Base-by-base conservation (phyloP, 306 rosid species). In the Parietaria judaica region DNA sequence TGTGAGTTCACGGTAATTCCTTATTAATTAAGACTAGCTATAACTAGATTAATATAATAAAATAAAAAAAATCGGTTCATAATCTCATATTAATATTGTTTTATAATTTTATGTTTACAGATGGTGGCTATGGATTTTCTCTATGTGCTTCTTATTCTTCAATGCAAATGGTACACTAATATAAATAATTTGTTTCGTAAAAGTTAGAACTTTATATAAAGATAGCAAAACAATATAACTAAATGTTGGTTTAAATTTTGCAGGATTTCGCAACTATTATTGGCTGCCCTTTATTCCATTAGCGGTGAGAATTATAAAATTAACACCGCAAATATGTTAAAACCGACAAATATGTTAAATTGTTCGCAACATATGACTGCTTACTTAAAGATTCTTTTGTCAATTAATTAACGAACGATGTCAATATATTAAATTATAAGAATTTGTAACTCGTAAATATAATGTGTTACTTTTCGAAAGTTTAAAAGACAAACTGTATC, bases 71-170 rank as follows among this genome's bases (percentile, higher is more conserved):
- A 41, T 5, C n/a, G 9, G 45, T 41, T 41, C 45, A 41, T 41
- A 41, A 5, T 41, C 9, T 41, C 45, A 41, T 41, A 41, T 41
- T 41, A 49, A 49, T 49, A 49, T 7, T 49, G 0, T 10, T 49
- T 49, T 49, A 49, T 7, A 7, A 16, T 56, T 8, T 36, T 16
- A 38, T 56, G 41, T 36, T 58, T 77, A 75, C 80, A 85, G 92
- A 54, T 82, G 88, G 84, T 79, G 92, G 88, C 78, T 82, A 61
- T 85, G 94, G 88, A 23, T 78, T 35, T 82, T 73, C 67, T 34
- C 79, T 1, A 65, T 78, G 16, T 51, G 67, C 0, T 72, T 80
- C 65, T 51, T 85, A 44, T 80, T 82, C 72, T 75, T 77, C 72
- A 66, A 70, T 59, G 84, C 86, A 66, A 75, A 75, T 51, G 84